Evolutionary conservation across 768 basidiomycete species (phyloP).

Genomic region (Pseudohyphozyma bogoriensis): DNA sequence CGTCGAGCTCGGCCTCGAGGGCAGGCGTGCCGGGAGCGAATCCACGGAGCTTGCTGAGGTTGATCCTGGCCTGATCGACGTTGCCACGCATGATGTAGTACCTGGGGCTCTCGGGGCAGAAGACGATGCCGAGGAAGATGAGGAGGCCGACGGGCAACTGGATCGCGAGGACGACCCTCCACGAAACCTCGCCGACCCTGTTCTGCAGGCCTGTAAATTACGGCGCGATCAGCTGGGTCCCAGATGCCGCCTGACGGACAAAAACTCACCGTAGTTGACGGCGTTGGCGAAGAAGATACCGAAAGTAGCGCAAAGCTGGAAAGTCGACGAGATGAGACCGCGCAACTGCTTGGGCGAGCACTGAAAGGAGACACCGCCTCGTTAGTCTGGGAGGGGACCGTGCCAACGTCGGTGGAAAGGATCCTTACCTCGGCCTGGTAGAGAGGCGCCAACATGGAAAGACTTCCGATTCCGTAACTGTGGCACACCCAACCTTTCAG

Average conservation of each 20-base stretch:
- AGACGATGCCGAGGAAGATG: conserved; percentile 16
- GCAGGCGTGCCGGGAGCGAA: conserved; percentile 35
- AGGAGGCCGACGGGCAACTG: conserved; percentile 48
- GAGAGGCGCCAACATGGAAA: conserved; percentile 52
- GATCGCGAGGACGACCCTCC: conserved; percentile 48
- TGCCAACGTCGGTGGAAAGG: background rate
- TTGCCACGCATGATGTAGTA: conserved; percentile 24
- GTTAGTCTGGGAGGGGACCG: background rate
- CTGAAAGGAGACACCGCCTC: conserved; percentile 49
- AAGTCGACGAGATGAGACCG: conserved; percentile 71
- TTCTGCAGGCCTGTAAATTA: too few relatives aligned
- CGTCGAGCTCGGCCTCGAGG: conserved; percentile 37
- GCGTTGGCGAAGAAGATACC: conserved; percentile 52
- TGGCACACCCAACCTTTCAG: background rate
- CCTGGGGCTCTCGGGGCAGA: conserved; percentile 24
- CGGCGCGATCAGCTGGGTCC: background rate
- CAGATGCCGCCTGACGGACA: background rate
- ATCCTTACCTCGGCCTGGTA: conserved; percentile 46
- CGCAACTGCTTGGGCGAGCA: conserved; percentile 78
- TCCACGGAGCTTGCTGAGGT: conserved; percentile 41
- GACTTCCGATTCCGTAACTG: conserved; percentile 22
- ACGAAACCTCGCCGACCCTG: conserved; percentile 42
- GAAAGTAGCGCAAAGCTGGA: conserved; percentile 76
- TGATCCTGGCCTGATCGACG: conserved; percentile 32
- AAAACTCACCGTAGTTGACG: conserved; percentile 17